Evolutionary conservation across 768 basidiomycete genomes (phyloP), one percentile per base, ranked within the genome.

Genomic region (Tephrocybe sp.): DNA sequence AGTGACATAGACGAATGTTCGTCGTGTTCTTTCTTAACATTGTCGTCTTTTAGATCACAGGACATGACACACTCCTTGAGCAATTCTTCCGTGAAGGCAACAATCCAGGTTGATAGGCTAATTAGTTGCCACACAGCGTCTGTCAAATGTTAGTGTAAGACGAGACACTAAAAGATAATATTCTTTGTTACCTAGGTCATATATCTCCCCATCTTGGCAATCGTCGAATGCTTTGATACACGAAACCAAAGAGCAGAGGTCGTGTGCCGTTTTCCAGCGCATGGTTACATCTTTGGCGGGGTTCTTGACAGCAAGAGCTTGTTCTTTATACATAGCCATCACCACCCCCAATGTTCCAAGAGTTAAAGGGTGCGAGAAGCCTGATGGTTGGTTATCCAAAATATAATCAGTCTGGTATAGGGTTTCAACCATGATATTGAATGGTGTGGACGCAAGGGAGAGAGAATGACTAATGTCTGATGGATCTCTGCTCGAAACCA

Each of bases 41-140:
- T 37, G 5, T 44, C 18, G 3, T 15, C 30, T 12, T 32, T 32
- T 18, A 52, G 15, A 46, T 69, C 64, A 48, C 62, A 63, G 16
- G 63, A 73, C 7, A 77, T 51, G n/a, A 81, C 69, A 54, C 74
- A 77, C 51, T 74, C 66, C 56, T 80, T 86, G 64, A 89, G 62
- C 4, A 92, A 62, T 44, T 68, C 77, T 61, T 87, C 86, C 16
- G 83, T 53, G 55, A 89, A 83, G 27, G 67, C 66, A 22, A 89
- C 68, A 36, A 80, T 62, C 87, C 87, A 92, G 7, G 67, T 69
- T 1, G 77, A 79, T 38, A 89, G 59, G 8, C 76, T 78, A 38
- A 83, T 78, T 12, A 91, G 72, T 54, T 86, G 83, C 89, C 89
- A 91, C 22, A 82, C 75, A 28, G 84, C 80, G 45, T 82, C 89